A percentile compares a stretch with the other conserved stretches of the same genome.
Conservation (phyloP, 2,329 filamentous ascomycete genomes). For the Elsinoe batatas region DNA sequence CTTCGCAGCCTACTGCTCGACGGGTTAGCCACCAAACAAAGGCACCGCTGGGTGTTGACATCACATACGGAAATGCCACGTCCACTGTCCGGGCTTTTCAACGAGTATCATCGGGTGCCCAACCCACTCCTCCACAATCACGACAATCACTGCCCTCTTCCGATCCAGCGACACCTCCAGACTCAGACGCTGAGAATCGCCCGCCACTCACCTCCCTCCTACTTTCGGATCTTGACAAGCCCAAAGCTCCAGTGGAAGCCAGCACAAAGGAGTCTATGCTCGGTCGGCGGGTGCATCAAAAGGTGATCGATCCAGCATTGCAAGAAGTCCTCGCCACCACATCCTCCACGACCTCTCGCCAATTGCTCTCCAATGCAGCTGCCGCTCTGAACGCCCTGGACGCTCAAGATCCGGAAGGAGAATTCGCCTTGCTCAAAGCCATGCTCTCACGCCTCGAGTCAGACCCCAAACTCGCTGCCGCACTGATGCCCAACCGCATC, state of each 20-base stretch:
- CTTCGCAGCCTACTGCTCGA: conserved; percentile 34
- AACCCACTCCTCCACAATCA: conserved; percentile 17
- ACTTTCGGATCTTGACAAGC: conserved; percentile 16
- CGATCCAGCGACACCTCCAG: conserved; percentile 18
- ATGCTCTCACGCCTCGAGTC: conserved; percentile 64
- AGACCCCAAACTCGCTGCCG: conserved; percentile 53
- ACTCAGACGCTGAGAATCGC: conserved; percentile 53
- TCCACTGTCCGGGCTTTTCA: conserved; percentile 90
- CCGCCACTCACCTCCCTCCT: conserved; percentile 45
- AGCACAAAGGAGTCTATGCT: conserved; percentile 68
- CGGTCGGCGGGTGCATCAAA: conserved; percentile 70
- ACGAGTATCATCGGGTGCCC: conserved; percentile 53
- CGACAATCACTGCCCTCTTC: conserved; percentile 14
- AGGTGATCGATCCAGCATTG: conserved; percentile 71
- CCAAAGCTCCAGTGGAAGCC: conserved; percentile 19
- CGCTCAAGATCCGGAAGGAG: conserved; percentile 78
- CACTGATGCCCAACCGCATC: conserved; percentile 31
- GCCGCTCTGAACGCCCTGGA: conserved; percentile 81
- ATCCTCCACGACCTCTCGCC: conserved; percentile 53
- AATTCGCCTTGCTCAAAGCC: conserved; percentile 71
- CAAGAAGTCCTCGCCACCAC: conserved; percentile 82
- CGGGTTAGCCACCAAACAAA: conserved; percentile 42
- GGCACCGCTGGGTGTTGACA: conserved; percentile 75
- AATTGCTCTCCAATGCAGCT: conserved; percentile 71
- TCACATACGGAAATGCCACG: conserved; percentile 87